Evolutionary conservation across 1,284 basidiomycete genomes (phyloP).

Genomic region (Cutaneotrichosporon cavernicola): DNA sequence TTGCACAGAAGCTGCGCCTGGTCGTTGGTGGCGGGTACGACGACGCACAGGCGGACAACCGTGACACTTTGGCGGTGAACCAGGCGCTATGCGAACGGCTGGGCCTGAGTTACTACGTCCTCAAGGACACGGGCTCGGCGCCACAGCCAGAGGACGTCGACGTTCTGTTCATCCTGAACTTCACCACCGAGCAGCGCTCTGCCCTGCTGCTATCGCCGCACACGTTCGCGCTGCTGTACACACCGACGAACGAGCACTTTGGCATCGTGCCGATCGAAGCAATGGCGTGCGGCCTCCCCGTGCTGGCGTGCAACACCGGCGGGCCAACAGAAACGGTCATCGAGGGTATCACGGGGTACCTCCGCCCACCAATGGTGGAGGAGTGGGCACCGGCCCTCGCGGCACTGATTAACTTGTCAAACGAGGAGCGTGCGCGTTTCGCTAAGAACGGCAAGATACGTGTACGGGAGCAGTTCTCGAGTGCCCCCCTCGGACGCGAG

Average conservation of each 20-base stretch:
- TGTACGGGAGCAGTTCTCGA: constrained; percentile 62
- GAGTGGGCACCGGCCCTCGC: constrained; percentile 69
- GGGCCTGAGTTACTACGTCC: constrained; percentile 60
- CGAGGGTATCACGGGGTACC: constrained; percentile 63
- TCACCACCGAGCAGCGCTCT: constrained; percentile 73
- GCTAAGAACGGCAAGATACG: constrained; percentile 61
- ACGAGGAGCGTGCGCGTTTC: constrained; percentile 58
- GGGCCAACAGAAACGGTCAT: constrained; percentile 89
- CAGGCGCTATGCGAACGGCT: constrained; percentile 59
- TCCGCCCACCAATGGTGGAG: constrained; percentile 62
- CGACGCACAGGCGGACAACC: constrained; percentile 67
- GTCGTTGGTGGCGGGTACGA: constrained; percentile 81
- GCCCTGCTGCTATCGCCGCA: constrained; percentile 65
- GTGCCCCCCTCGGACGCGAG: constrained; percentile 65
- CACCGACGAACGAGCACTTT: constrained; percentile 93
- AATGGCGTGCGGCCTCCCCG: constrained; percentile 87
- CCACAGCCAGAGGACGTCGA: constrained; percentile 57
- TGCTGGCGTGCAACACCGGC: constrained; percentile 83
- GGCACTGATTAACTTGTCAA: constrained; percentile 61
- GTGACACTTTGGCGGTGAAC: constrained; percentile 62
- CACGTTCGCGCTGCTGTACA: constrained; percentile 80
- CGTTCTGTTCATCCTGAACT: constrained; percentile 81
- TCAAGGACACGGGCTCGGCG: constrained; percentile 51
- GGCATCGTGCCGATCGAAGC: constrained; percentile 95
- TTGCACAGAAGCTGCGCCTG: constrained; percentile 57